Percentiles rank a stretch among this genome's conserved stretches.
These are phyloP conservation scores for Solanum habrochaites DNA, from an alignment of 257 asterid genomes.

Conservation along the genomic window DNA sequence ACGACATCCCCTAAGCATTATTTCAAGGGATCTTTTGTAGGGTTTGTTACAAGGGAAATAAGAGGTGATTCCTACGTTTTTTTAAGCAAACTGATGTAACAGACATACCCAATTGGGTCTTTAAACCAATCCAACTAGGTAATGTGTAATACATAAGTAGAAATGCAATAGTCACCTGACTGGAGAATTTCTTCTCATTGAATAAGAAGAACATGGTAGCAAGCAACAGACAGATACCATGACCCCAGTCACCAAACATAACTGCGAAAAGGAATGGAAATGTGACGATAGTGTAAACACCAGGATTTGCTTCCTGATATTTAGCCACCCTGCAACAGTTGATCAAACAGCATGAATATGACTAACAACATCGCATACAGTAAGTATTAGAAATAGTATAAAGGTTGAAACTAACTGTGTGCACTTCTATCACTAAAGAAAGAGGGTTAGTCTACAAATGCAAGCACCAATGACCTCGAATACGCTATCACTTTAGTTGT, in stretches of 20 bases:
- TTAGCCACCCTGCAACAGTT: constrained; percentile 77
- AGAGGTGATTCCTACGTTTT: background rate
- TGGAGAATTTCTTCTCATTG: constrained; percentile 65
- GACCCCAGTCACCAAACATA: constrained; percentile 99
- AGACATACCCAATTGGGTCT: background rate
- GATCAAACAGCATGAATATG: constrained; percentile 10
- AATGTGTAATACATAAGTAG: background rate
- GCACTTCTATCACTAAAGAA: background rate
- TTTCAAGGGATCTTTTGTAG: background rate
- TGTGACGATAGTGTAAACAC: constrained; percentile 90
- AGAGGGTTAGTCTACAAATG: background rate
- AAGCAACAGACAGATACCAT: constrained; percentile 92
- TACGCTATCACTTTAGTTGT: background rate
- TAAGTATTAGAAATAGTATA: background rate
- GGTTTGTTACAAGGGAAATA: background rate
- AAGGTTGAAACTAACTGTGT: background rate
- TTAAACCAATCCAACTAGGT: background rate
- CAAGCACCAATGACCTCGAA: background rate
- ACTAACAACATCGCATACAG: background rate
- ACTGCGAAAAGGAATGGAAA: constrained; percentile 98
- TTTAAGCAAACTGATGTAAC: background rate
- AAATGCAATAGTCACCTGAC: constrained; percentile 47
- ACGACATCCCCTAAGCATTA: background rate
- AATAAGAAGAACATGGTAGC: constrained; percentile 53
- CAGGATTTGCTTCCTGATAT: constrained; percentile 99